phyloP scores from a whole-genome alignment of 257 asterid genomes.

The Nyctanthes arbortristis region DNA sequence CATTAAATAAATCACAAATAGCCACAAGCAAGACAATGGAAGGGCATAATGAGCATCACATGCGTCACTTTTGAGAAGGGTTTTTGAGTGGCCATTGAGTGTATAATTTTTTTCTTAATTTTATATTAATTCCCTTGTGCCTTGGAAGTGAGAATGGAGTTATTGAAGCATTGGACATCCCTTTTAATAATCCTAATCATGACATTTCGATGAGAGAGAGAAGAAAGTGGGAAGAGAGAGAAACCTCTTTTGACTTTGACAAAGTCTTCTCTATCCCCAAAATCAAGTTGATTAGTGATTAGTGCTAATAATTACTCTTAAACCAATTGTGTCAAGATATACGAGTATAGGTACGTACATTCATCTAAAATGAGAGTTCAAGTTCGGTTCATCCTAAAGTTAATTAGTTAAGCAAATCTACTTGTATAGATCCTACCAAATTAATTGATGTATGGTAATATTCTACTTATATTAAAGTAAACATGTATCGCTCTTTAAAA shows the following conservation, averaged over 20 bases:
- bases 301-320: not conserved
- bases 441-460: too few species aligned
- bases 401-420: too few species aligned
- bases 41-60: constrained; percentile 44
- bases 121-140: not conserved
- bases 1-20: constrained; percentile 25
- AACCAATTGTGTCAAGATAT: not conserved
- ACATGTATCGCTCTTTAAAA: too few species aligned
- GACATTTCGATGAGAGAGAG: constrained; percentile 26
- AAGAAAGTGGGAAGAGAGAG: constrained; percentile 1
- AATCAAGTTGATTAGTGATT: constrained; percentile 26
- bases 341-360: too few species aligned
- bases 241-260: constrained; percentile 34
- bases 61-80: constrained; percentile 35
- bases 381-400: too few species aligned
- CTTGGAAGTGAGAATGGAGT: constrained; percentile 29
- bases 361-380: not conserved
- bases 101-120: not conserved
- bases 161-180: constrained; percentile 18
- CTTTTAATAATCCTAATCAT: constrained; percentile 35
- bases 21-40: constrained; percentile 51
- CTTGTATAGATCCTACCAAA: too few species aligned
- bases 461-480: too few species aligned
- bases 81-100: constrained; percentile 22
- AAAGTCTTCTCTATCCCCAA: constrained; percentile 15